Conservation (phyloP, 2,329 filamentous ascomycete genomes). For the Cordyceps javanica region DNA sequence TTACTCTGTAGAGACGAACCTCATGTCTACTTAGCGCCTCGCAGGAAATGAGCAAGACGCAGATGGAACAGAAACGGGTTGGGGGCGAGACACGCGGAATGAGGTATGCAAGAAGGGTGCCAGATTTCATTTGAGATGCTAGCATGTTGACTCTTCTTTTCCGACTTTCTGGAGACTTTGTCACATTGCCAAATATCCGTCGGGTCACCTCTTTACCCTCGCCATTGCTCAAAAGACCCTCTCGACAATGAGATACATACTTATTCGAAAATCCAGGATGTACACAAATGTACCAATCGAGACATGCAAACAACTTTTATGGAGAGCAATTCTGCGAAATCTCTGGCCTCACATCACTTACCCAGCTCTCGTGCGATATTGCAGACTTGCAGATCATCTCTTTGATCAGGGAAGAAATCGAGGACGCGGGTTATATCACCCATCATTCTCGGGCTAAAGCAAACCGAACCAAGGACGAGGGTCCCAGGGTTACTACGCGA, state of each 20-base stretch:
- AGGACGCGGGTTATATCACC: not conserved
- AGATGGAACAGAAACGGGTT: not conserved
- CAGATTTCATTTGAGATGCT: not conserved
- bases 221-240: not conserved
- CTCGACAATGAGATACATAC: too few relatives aligned
- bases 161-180: not conserved
- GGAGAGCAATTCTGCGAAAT: too few relatives aligned
- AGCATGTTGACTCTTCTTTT: not conserved
- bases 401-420: not conserved
- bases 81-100: not conserved
- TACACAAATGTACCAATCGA: not conserved
- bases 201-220: not conserved
- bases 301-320: too few relatives aligned
- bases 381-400: too few relatives aligned
- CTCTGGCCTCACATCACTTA: too few relatives aligned
- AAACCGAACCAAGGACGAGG: not conserved
- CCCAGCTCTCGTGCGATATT: too few relatives aligned
- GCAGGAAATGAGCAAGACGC: not conserved
- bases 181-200: not conserved
- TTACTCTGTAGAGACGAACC: not conserved
- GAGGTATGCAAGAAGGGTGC: not conserved
- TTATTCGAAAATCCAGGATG: not conserved
- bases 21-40: not conserved
- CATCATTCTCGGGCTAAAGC: not conserved
- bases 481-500: not conserved